phyloP scores from a whole-genome alignment of 164 flowering plant genomes.

The Nymphaea thermarum region DNA sequence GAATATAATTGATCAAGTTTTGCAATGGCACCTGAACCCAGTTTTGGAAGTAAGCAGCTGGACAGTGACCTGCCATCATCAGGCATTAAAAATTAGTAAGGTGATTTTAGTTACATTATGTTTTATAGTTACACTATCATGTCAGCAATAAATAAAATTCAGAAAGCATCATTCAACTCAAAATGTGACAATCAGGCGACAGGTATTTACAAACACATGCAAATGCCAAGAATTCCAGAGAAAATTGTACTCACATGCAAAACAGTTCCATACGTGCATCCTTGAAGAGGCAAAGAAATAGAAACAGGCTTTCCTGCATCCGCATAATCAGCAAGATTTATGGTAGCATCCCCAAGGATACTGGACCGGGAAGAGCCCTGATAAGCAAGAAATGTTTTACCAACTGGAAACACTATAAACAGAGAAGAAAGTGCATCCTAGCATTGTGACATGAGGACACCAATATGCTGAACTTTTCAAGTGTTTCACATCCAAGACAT shows the following conservation, averaged over 20 bases:
- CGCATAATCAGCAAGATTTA: conserved; percentile 89
- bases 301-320: conserved; percentile 70
- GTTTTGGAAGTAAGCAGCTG: conserved; percentile 97
- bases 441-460: no score
- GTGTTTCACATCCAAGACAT: no score
- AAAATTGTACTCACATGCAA: conserved; percentile 61
- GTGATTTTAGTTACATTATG: background rate
- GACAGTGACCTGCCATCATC: conserved; percentile 59
- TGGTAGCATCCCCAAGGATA: conserved; percentile 79
- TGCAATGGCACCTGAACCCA: conserved; percentile 76
- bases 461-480: no score
- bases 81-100: background rate
- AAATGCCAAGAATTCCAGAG: background rate
- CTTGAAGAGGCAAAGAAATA: conserved; percentile 65
- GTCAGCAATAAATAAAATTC: background rate
- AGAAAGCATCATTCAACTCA: background rate
- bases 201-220: background rate
- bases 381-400: background rate
- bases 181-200: background rate
- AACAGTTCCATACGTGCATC: conserved; percentile 59
- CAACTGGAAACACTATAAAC: no score
- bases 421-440: no score
- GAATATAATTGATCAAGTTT: background rate
- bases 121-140: background rate
- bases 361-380: conserved; percentile 93